These are phyloP conservation scores for Neonothopanus nambi DNA, from an alignment of 1,284 basidiomycete species.

Conservation along the genomic window DNA sequence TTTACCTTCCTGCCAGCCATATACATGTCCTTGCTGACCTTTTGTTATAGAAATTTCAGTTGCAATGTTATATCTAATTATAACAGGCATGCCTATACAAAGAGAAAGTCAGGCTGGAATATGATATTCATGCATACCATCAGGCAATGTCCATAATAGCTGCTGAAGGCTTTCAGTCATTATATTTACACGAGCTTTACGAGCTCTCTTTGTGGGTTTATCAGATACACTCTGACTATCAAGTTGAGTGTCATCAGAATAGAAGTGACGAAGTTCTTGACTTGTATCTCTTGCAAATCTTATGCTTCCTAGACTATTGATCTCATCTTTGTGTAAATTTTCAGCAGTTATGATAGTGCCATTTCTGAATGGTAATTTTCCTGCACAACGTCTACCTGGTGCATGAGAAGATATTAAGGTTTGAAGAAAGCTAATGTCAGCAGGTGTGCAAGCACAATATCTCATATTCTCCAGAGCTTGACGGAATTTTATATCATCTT, in stretches of 20 bases:
- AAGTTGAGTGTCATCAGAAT: constrained; percentile 16
- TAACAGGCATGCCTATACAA: constrained; percentile 41
- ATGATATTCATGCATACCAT: constrained; percentile 19
- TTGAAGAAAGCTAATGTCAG: constrained; percentile 19
- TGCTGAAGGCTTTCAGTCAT: constrained; percentile 20
- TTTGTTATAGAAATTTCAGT: constrained; percentile 41
- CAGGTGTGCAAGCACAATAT: constrained; percentile 17
- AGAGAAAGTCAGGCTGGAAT: constrained; percentile 31
- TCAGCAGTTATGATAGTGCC: constrained; percentile 21
- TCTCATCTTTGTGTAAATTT: constrained; percentile 20
- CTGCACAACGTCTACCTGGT: too few relatives aligned
- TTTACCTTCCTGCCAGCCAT: constrained; percentile 28
- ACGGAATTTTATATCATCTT: constrained; percentile 9
- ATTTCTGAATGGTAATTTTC: too few relatives aligned
- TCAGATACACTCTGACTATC: not conserved
- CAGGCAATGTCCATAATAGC: constrained; percentile 29
- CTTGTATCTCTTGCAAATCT: too few relatives aligned
- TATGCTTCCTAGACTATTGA: constrained; percentile 18
- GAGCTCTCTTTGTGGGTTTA: not conserved
- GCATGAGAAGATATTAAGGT: too few relatives aligned
- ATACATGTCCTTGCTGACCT: constrained; percentile 37
- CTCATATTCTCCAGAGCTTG: constrained; percentile 20
- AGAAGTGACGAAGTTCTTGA: constrained; percentile 8
- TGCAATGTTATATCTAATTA: constrained; percentile 36
- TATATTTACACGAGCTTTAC: too few relatives aligned